Base-by-base conservation (phyloP, 495 filamentous ascomycete species). In the Neurospora tetrasperma region DNA sequence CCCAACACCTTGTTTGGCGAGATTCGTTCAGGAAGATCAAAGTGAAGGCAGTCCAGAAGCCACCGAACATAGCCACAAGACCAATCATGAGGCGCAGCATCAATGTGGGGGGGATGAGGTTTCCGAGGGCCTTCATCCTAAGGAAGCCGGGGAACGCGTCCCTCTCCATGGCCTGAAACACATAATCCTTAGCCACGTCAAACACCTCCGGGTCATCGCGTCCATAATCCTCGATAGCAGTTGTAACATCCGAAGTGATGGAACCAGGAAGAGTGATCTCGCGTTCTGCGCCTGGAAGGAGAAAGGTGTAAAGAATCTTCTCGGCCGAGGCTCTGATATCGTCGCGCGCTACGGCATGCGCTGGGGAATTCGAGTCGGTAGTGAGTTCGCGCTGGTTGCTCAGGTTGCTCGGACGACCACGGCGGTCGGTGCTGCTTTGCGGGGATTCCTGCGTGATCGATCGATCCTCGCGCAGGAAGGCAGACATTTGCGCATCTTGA, bases 101-200 rank as follows among this genome's bases (percentile, higher is more conserved):
- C 62, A 93, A 88, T 40, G 92, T 96, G 23, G 94, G 87, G 5
- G 94, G 96, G 27, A 98, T 93, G 2, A 99, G 85, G 78, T 99
- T 99, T 48, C 96, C 96, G 16, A 99, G 86, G 8, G 94, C 96
- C 84, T 98, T 98, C 77, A 92, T 90, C 76, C 93, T 90, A 74
- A 99, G 88, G 85, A 99, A 99, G 31, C 94, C 94, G 5, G 96
- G 96, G 82, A 97, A 99, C 16, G 96, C 96, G 83, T 98, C 96
- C 54, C 96, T 90, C 82, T 99, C 96, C 96, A 99, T 99, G 4
- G 96, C 96, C 79, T 98, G 96, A 82, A 98, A 99, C 68, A 97
- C 95, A 79, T 98, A 99, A 83, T 99, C 96, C 82, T 98, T 98
- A 38, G 96, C 96, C 3, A 91, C 90, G 79, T 98, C 95, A 75